Base-by-base conservation (phyloP, 2,329 filamentous ascomycete genomes). In the Metarhizium album region DNA sequence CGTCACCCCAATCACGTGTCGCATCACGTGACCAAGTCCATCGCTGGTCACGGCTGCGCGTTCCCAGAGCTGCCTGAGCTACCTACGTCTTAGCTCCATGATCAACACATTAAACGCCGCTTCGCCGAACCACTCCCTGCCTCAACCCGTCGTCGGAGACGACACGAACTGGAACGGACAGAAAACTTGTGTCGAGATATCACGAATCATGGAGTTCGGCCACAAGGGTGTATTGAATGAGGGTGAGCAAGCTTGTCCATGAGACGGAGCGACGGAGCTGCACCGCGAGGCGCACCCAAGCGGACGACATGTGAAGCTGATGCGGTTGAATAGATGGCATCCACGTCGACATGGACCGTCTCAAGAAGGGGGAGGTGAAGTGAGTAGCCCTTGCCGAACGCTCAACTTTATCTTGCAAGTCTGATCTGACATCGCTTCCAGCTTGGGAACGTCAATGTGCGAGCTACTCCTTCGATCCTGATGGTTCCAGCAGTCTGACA, bases 301-400 rank as follows among this genome's bases (percentile, higher is more conserved):
- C 42, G 51, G 13, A 23, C 13, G 6, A n/a, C 38, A 42, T 13
- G 24, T 24, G 46, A 47, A 31, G 24, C 46, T 52, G 45, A 46
- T n/a, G 13, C 27, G 16, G 20, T 40, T 48, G 48, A 50, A 46
- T 63, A 97, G 93, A 98, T 90, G 93, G 93, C 68, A 97, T 98
- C 68, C 93, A 98, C 70, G 79, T 98, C 62, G 93, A 98, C 67
- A 98, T 98, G 93, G 88, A 97, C 65, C 86, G 93, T 66, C 75
- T 98, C 70, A 98, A 98, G 84, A 93, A 90, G 72, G 93, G 93
- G 55, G 93, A 98, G 76, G 91, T 98, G 68, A 98, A 98, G 90
- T 96, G 75, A 74, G 89, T 23, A 46, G 4, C 37, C 5, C n/a
- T 14, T 18, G 18, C 4, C 20, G 16, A 40, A 22, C 8, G 27